Conservation (phyloP, 192 early-diverging fungal genomes). For the Chytriomyces hyalinus region DNA sequence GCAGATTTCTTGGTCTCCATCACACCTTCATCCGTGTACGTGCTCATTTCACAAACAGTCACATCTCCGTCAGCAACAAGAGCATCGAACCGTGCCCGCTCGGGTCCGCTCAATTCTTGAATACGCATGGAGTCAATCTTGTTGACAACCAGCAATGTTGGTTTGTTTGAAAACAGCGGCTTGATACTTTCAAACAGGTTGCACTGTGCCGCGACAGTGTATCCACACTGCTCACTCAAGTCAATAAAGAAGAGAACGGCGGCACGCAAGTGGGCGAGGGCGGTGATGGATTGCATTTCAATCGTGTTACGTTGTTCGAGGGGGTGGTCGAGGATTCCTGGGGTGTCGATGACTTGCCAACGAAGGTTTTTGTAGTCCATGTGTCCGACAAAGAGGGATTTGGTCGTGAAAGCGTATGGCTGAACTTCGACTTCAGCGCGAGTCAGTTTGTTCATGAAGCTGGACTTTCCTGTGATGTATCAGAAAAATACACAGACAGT, state of each 20-base stretch:
- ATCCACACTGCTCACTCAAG: slow-evolving; percentile 97
- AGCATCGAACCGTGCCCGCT: slow-evolving; percentile 76
- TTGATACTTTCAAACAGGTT: slow-evolving; percentile 93
- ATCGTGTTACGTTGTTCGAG: slow-evolving; percentile 99
- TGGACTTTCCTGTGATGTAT: slow-evolving; percentile 68
- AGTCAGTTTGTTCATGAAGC: slow-evolving; percentile 99
- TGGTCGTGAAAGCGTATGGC: slow-evolving; percentile 99
- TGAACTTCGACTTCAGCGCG: slow-evolving; percentile 99
- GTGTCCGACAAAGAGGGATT: slow-evolving; percentile 99
- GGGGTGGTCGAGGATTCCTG: slow-evolving; percentile 99
- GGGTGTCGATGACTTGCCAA: slow-evolving; percentile 99
- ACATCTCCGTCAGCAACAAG: slow-evolving; percentile 71
- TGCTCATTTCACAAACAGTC: slow-evolving; percentile 81
- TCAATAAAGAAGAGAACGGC: slow-evolving; percentile 98
- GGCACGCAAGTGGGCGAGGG: slow-evolving; percentile 94
- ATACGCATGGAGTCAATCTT: slow-evolving; percentile 92
- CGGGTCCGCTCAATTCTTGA: slow-evolving; percentile 75
- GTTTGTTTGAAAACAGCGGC: slow-evolving; percentile 99
- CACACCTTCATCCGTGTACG: slow-evolving; percentile 94
- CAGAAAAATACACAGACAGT: no score
- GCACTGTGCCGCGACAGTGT: slow-evolving; percentile 89
- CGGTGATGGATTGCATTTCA: slow-evolving; percentile 99
- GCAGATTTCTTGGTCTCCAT: slow-evolving; percentile 93
- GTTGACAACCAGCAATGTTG: slow-evolving; percentile 90
- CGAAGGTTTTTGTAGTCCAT: slow-evolving; percentile 99